Conservation (phyloP, 225 moss, liverwort and hornwort species). For the Sphagnum contortum region DNA sequence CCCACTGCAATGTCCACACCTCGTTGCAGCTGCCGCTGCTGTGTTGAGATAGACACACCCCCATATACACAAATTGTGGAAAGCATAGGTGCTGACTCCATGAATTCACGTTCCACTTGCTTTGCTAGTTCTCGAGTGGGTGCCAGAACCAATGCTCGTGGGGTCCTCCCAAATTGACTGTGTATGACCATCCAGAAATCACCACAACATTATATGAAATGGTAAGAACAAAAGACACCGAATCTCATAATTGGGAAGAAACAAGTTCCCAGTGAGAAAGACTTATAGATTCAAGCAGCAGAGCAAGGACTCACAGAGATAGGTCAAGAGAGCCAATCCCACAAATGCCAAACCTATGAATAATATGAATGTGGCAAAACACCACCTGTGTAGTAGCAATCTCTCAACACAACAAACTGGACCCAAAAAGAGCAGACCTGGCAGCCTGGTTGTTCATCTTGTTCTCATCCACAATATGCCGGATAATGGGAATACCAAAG, state of each 20-base stretch:
- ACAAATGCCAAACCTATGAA: too few species aligned
- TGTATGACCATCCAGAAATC: background rate
- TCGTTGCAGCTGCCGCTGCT: conserved; percentile 42
- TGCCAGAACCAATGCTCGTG: conserved; percentile 46
- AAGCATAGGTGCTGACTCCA: conserved; percentile 53
- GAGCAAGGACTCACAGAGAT: too few species aligned
- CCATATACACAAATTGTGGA: conserved; percentile 52
- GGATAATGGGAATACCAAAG: conserved; percentile 43
- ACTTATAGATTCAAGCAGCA: too few species aligned
- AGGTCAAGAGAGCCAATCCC: too few species aligned
- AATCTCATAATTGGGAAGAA: background rate
- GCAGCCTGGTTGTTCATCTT: conserved; percentile 22
- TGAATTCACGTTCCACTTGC: conserved; percentile 58
- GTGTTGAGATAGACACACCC: conserved; percentile 38
- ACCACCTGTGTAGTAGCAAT: too few species aligned
- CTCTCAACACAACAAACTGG: too few species aligned
- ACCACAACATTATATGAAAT: background rate
- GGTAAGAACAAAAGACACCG: background rate
- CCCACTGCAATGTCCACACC: conserved; percentile 56
- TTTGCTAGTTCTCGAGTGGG: conserved; percentile 60
- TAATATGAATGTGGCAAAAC: too few species aligned
- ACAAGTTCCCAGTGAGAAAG: too few species aligned
- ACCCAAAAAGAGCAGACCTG: conserved; percentile 4
- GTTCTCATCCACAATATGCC: conserved; percentile 29
- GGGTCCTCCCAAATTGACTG: conserved; percentile 18